These are phyloP conservation scores for Tuber microsphaerosporum DNA, from an alignment of 495 filamentous ascomycete species.

Conservation along the genomic window DNA sequence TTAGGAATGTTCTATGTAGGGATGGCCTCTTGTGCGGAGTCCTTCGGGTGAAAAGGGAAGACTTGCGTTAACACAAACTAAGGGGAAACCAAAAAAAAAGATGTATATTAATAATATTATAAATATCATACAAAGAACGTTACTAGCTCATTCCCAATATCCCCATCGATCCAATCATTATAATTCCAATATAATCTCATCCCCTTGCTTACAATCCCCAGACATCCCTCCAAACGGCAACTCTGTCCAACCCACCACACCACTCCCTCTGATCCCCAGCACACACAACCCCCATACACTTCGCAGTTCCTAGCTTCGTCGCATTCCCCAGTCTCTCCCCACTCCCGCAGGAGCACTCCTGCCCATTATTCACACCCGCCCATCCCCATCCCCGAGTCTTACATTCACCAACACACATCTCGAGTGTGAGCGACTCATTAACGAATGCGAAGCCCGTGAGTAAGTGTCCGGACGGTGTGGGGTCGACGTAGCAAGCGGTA, in stretches of 20 bases:
- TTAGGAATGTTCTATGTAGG: too few species aligned
- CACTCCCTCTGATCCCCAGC: constrained; percentile 19
- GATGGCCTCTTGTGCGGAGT: neutral
- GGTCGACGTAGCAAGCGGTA: constrained; percentile 29
- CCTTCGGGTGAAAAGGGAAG: too few species aligned
- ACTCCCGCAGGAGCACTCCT: constrained; percentile 44
- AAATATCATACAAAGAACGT: neutral
- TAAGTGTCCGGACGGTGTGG: neutral
- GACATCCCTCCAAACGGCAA: neutral
- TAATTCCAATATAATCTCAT: neutral
- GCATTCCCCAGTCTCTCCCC: constrained; percentile 16
- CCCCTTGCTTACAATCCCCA: neutral
- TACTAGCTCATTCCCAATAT: neutral
- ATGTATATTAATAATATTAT: neutral
- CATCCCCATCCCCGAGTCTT: constrained; percentile 3
- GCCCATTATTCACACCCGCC: constrained; percentile 30
- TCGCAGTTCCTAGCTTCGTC: constrained; percentile 9
- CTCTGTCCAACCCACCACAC: constrained; percentile 10
- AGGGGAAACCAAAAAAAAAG: neutral
- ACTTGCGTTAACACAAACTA: neutral
- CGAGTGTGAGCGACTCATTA: constrained; percentile 18
- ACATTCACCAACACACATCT: constrained; percentile 22
- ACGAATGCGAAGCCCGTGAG: constrained; percentile 14
- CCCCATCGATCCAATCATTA: neutral
- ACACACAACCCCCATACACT: constrained; percentile 28